These are phyloP conservation scores for Pseudogymnoascus sp. DNA, from an alignment of 2,329 filamentous ascomycete genomes.

Conservation along the genomic window DNA sequence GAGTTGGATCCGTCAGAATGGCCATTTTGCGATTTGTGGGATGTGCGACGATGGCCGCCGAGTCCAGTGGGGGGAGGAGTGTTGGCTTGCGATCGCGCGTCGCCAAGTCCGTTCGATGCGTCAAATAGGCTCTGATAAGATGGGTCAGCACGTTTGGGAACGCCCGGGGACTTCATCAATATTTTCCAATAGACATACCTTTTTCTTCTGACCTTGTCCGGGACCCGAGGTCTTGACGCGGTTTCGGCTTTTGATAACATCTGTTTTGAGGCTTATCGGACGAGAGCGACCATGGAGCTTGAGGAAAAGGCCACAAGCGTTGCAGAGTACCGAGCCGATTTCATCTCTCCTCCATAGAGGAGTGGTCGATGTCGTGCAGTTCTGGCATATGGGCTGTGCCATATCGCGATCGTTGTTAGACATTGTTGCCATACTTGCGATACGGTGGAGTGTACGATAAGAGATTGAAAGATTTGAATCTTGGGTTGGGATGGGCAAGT, in stretches of 20 bases:
- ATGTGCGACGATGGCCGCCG: conserved; percentile 52
- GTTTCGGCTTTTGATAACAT: conserved; percentile 99
- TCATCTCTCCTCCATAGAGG: conserved; percentile 97
- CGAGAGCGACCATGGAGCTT: conserved; percentile 91
- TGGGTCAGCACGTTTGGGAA: conserved; percentile 18
- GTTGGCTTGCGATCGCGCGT: conserved; percentile 43
- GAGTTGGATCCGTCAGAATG: conserved; percentile 67
- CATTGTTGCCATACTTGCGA: conserved; percentile 44
- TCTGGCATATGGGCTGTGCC: conserved; percentile 89
- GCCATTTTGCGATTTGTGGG: conserved; percentile 64
- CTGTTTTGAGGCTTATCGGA: conserved; percentile 94
- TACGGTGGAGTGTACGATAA: conserved; percentile 13
- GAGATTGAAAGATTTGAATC: conserved; percentile 14
- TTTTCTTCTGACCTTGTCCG: conserved; percentile 68
- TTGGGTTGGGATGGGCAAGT: conserved; percentile 11
- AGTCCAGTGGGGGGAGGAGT: conserved; percentile 44
- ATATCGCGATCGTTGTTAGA: conserved; percentile 38
- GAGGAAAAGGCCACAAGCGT: conserved; percentile 93
- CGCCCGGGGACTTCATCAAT: conserved; percentile 19
- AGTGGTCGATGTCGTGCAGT: conserved; percentile 91
- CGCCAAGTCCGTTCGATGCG: conserved; percentile 47
- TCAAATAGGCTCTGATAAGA: conserved; percentile 32
- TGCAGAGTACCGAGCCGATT: conserved; percentile 89
- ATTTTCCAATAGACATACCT: conserved; percentile 47
- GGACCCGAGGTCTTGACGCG: conserved; percentile 81